Evolutionary conservation across 495 filamentous ascomycete species (phyloP), one percentile per base, ranked within the genome.

Genomic region (Penicillium goetzii): DNA sequence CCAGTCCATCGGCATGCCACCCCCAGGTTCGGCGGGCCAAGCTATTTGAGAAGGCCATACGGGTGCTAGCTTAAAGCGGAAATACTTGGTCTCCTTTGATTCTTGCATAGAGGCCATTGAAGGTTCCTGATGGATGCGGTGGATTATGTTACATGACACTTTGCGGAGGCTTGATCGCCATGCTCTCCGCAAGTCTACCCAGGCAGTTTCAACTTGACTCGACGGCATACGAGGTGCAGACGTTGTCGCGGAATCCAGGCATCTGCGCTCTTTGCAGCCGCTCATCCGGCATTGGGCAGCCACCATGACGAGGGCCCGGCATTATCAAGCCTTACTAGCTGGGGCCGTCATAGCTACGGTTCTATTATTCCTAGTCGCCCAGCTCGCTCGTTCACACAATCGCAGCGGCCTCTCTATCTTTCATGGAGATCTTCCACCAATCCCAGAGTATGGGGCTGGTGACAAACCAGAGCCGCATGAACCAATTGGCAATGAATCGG

Each of bases 321-420:
- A 49, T 17, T 60, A 55, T 51, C 66, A 68, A 45, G 50, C 59
- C 40, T 23, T 71, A 12, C 23, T 53, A 15, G 63, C 58, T 17
- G 53, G 55, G n/a, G 51, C 51, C 2, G 28, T 32, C 19, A 40
- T 64, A 34, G 55, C 41, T 2, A 28, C 63, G 2, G 68, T 56
- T 10, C 54, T 65, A 32, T 34, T 54, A 40, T 59, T 68, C 33
- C 38, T 67, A 19, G 12, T 52, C 3, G n/a, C 45, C 12, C 26
- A 32, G 28, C 17, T 65, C 0, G 1, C 10, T 10, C 40, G 49
- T 32, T 58, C 38, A 34, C 45, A 47, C 4, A 43, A 52, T 1
- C 34, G 55, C 53, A 21, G 14, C 3, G 58, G 40, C 2, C n/a
- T 63, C 0, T 17, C 36, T 3, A 56, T 64, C 25, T 56, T 62